Conservation (phyloP, 139 green algal genomes). For the Haematococcus lacustris region DNA sequence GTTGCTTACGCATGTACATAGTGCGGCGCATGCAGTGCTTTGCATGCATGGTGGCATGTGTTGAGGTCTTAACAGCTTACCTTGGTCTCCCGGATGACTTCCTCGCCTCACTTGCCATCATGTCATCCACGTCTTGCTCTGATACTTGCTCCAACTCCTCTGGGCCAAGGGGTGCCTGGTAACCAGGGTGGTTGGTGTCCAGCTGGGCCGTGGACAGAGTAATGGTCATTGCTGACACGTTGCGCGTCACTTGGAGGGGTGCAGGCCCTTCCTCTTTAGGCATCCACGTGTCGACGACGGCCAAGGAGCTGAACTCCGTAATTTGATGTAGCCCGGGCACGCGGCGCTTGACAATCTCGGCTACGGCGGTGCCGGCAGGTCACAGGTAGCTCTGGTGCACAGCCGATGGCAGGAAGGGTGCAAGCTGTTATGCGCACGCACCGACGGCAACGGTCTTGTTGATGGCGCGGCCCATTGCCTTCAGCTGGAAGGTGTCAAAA, state of each 20-base stretch:
- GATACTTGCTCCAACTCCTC: no score
- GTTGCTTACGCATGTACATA: no score
- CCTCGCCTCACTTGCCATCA: no score
- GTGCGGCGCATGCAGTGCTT: no score
- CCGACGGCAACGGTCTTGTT: conserved; percentile 83
- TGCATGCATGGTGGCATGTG: no score
- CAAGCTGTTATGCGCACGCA: conserved; percentile 12
- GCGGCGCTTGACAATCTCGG: conserved; percentile 88
- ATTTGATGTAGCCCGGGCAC: conserved; percentile 73
- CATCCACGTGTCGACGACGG: conserved; percentile 39
- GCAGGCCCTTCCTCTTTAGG: conserved; percentile 65
- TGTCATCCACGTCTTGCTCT: no score
- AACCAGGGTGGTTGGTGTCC: conserved; percentile 55
- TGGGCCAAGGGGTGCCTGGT: conserved; percentile 79
- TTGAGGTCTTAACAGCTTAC: no score
- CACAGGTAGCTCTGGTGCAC: conserved; percentile 49
- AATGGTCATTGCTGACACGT: conserved; percentile 78
- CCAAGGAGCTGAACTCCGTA: conserved; percentile 49
- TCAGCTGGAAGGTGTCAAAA: conserved; percentile 56
- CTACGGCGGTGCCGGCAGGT: conserved; percentile 18
- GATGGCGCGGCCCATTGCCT: conserved; percentile 84
- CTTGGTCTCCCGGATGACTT: no score
- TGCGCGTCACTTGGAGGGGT: conserved; percentile 60
- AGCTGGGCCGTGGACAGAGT: conserved; percentile 57
- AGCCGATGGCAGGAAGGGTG: neutral